phyloP scores from a whole-genome alignment of 345 rosid genomes.

The Salix purpurea region DNA sequence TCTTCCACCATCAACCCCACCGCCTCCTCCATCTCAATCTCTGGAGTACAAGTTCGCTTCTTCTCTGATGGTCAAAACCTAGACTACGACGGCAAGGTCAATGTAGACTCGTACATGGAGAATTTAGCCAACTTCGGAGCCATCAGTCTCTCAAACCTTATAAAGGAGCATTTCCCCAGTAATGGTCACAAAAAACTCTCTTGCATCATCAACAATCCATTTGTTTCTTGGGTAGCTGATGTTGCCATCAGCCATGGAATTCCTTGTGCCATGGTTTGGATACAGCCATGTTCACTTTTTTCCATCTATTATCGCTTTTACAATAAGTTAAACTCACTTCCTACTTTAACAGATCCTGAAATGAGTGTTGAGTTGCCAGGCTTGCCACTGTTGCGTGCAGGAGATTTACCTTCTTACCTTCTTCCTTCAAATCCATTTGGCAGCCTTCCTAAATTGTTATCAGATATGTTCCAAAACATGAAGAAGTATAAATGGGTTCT shows the following conservation, averaged over 20 bases:
- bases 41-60: constrained; percentile 34
- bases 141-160: constrained; percentile 27
- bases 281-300: constrained; percentile 44
- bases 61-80: constrained; percentile 46
- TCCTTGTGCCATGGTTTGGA: constrained; percentile 56
- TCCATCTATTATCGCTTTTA: constrained; percentile 40
- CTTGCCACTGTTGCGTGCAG: constrained; percentile 28
- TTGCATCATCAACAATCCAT: constrained; percentile 45
- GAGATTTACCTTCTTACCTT: constrained; percentile 49
- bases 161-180: constrained; percentile 26
- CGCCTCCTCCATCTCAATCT: constrained; percentile 2
- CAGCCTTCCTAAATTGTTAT: constrained; percentile 18
- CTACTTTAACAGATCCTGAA: constrained; percentile 27
- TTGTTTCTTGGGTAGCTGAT: constrained; percentile 48
- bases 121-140: constrained; percentile 32
- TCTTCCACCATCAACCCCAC: constrained; percentile 10
- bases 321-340: constrained; percentile 31
- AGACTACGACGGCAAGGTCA: constrained; percentile 30
- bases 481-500: constrained; percentile 38
- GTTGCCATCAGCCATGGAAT: constrained; percentile 31
- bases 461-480: constrained; percentile 22
- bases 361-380: constrained; percentile 33
- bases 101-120: constrained; percentile 39
- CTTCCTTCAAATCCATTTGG: constrained; percentile 33
- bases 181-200: constrained; percentile 25